Evolutionary conservation across 83 land plant species (phyloP), one percentile per base, ranked within the genome.

Genomic region (Picea engelmannii): DNA sequence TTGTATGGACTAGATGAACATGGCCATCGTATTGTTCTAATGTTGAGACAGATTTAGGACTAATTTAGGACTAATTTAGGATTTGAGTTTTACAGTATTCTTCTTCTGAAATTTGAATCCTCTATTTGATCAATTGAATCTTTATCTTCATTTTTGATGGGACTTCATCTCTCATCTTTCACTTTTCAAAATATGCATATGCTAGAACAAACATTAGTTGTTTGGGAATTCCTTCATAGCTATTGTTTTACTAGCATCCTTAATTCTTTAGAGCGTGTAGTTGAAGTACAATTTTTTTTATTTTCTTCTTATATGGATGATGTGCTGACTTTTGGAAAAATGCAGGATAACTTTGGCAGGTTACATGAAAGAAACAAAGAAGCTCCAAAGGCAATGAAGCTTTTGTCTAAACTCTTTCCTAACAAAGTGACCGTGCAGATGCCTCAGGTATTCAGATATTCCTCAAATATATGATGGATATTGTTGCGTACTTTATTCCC

Each of bases 341-440:
- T 76, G 42, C 87, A 92, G 94, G 94, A 90, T 76, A 89, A 64
- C 52, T 86, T 88, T 65, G 83, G 93, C 64, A 87, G 85, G 71
- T 75, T 87, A 81, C 89, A 88, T 85, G 91, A 92, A 62, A 88
- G 89, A 85, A 90, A 82, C 78, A 93, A 91, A 84, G 96, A 95
- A 68, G 87, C 84, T 0, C 85, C 95, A 0, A 97, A 92, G 52
- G 81, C 93, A 79, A 83, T 86, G 78, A 97, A 94, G 81, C 89
- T 90, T 73, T 88, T 97, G 6, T 81, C 87, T 18, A 90, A 87
- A 59, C 90, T 95, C 27, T 94, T 97, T 78, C 98, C 99, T 15
- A 97, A 93, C 81, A 97, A 97, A 89, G 89, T 97, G 61, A 87
- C 85, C 20, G 82, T 97, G 73, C 96, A 95, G 68, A 62, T 88